A percentile compares a stretch with the other conserved stretches of the same genome.
phyloP scores from a whole-genome alignment of 1,284 basidiomycete species.

The Blastosporella zonata region DNA sequence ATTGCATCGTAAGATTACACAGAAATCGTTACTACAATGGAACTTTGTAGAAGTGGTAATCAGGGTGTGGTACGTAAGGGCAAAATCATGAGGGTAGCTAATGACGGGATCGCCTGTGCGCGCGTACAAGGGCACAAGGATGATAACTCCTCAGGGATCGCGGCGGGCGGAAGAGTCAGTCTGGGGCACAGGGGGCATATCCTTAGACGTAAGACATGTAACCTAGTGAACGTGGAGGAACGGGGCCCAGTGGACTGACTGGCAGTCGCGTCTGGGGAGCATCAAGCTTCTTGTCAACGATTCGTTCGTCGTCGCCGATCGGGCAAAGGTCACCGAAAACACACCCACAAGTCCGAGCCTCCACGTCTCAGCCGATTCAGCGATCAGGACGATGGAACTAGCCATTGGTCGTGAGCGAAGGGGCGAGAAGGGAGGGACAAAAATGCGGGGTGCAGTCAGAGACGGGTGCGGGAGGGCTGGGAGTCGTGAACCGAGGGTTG shows the following conservation, averaged over 20 bases:
- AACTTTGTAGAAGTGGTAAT: slow-evolving; percentile 25
- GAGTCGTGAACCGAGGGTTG: slow-evolving; percentile 10
- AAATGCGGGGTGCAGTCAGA: slow-evolving; percentile 5
- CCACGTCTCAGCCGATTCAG: slow-evolving; percentile 16
- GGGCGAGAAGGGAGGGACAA: slow-evolving; percentile 19
- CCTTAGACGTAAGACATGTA: slow-evolving; percentile 17
- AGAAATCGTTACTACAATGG: slow-evolving; percentile 40
- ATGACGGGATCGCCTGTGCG: slow-evolving; percentile 18
- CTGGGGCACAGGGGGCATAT: slow-evolving; percentile 25
- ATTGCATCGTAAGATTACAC: slow-evolving; percentile 39
- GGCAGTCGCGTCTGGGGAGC: slow-evolving; percentile 23
- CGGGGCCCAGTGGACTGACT: slow-evolving; percentile 17
- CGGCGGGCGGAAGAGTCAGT: slow-evolving; percentile 14
- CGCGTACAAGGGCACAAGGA: slow-evolving; percentile 21
- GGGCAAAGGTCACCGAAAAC: slow-evolving; percentile 15
- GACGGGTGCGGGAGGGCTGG: slow-evolving; percentile 11
- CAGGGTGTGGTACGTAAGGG: slow-evolving; percentile 14
- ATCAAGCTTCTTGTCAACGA: slow-evolving; percentile 26
- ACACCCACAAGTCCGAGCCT: slow-evolving; percentile 5
- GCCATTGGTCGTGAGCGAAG: slow-evolving; percentile 20
- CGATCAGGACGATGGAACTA: slow-evolving; percentile 20
- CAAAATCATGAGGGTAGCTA: slow-evolving; percentile 13
- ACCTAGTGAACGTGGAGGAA: slow-evolving; percentile 15
- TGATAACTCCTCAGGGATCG: slow-evolving; percentile 21
- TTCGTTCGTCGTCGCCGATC: slow-evolving; percentile 19